Percentiles rank a stretch among this genome's conserved stretches.
Evolutionary conservation across 2,329 filamentous ascomycete genomes (phyloP).

Genomic region (Botrytis squamosa): DNA sequence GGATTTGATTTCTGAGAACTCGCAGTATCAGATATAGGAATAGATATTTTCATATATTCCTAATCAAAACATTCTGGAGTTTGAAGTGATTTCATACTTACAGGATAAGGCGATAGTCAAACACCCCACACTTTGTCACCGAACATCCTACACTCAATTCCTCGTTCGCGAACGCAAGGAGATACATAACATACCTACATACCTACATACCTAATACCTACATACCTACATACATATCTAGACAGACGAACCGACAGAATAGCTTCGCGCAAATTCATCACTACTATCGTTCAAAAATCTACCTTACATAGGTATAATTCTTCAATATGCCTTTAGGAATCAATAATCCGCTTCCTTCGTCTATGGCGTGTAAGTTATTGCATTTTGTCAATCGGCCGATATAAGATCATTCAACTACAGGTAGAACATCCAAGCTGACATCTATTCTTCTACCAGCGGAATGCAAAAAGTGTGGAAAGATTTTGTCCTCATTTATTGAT

Average conservation of each 20-base stretch:
- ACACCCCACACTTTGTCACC: slow-evolving; percentile 11
- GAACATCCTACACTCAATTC: neutral
- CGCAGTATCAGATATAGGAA: neutral
- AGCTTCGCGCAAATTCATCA: slow-evolving; percentile 10
- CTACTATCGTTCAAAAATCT: neutral
- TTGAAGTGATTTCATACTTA: neutral
- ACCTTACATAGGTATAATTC: neutral
- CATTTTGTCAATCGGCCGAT: slow-evolving; percentile 23
- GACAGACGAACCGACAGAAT: neutral
- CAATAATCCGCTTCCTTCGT: slow-evolving; percentile 65
- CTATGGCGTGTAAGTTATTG: slow-evolving; percentile 61
- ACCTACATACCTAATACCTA: neutral
- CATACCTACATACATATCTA: neutral
- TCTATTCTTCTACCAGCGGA: slow-evolving; percentile 61
- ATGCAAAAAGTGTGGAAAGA: slow-evolving; percentile 96
- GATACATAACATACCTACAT: neutral
- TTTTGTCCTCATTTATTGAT: slow-evolving; percentile 91
- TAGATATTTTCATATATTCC: neutral
- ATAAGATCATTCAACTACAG: neutral
- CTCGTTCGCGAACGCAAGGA: neutral
- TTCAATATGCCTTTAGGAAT: slow-evolving; percentile 52
- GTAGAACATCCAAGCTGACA: slow-evolving; percentile 21
- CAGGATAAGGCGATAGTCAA: slow-evolving; percentile 1
- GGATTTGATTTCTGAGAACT: neutral
- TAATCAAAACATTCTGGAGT: neutral